Conservation (phyloP, 805 yeast genomes). For the Wickerhamomyces pijperi region DNA sequence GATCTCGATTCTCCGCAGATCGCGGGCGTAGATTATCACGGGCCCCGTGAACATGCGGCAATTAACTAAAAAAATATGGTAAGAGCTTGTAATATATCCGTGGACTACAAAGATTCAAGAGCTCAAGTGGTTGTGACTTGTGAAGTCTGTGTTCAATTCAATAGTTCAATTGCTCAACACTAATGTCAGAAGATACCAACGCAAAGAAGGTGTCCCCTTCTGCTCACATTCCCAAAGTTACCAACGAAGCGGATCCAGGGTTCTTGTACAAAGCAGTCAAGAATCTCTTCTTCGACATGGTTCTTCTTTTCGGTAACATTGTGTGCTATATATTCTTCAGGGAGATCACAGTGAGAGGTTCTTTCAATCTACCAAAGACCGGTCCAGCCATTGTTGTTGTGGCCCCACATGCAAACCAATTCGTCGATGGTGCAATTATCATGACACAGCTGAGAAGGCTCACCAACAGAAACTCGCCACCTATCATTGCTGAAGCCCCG, state of each 20-base stretch:
- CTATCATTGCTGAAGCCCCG: conserved; percentile 75
- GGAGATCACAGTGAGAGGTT: conserved; percentile 65
- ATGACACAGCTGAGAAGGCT: conserved; percentile 62
- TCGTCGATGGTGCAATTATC: conserved; percentile 69
- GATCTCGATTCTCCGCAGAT: too few relatives aligned
- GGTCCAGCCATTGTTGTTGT: conserved; percentile 72
- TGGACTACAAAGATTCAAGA: too few relatives aligned
- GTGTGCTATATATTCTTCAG: conserved; percentile 42
- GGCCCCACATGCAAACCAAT: conserved; percentile 84
- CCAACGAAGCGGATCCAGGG: neutral
- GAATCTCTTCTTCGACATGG: conserved; percentile 11
- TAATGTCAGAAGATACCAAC: too few relatives aligned
- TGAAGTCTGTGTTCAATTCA: too few relatives aligned
- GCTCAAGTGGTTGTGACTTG: too few relatives aligned
- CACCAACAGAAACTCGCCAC: conserved; percentile 57
- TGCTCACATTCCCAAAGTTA: conserved; percentile 9
- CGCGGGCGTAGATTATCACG: too few relatives aligned
- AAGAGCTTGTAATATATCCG: too few relatives aligned
- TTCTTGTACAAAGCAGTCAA: conserved; percentile 1
- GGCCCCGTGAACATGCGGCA: too few relatives aligned
- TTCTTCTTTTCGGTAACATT: conserved; percentile 13
- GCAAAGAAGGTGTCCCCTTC: conserved; percentile 3
- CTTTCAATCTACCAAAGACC: conserved; percentile 44
- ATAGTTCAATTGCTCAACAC: too few relatives aligned
- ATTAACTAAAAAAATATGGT: too few relatives aligned